Percentiles rank a stretch among this genome's conserved stretches.
Evolutionary conservation across 306 rosid genomes (phyloP).

Genomic region (Sicyos edulis): DNA sequence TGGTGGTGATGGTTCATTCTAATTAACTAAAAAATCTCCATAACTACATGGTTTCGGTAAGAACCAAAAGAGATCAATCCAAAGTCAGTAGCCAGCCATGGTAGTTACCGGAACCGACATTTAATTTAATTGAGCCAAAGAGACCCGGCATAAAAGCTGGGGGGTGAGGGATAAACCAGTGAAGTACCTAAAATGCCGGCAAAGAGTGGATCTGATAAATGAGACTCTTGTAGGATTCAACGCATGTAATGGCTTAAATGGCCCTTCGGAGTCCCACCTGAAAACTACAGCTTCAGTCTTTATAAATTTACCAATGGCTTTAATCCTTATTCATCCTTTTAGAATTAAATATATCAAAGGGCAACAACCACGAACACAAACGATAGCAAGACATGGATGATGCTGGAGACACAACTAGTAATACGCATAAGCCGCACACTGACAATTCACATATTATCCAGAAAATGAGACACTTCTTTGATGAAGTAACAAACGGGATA

Average conservation of each 20-base stretch:
- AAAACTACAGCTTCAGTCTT: not conserved
- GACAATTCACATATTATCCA: no score
- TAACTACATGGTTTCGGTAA: no score
- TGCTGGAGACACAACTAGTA: no score
- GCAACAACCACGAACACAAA: not conserved
- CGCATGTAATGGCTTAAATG: slow-evolving; percentile 80
- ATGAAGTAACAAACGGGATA: not conserved
- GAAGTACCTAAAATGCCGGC: slow-evolving; percentile 67
- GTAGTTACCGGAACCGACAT: no score
- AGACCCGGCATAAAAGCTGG: no score
- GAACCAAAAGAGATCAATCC: no score
- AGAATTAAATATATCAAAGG: not conserved
- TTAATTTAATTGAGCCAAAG: no score
- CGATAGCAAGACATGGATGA: slow-evolving; percentile 7
- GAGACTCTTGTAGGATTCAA: slow-evolving; percentile 89
- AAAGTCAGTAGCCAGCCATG: no score
- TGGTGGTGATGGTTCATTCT: no score
- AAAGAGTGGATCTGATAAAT: slow-evolving; percentile 73
- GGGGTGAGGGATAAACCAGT: not conserved
- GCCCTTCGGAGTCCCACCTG: slow-evolving; percentile 98
- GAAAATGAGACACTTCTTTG: not conserved
- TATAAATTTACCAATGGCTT: not conserved
- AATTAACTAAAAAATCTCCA: no score
- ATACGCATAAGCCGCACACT: no score
- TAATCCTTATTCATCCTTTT: not conserved